phyloP scores from a whole-genome alignment of 169 alveolate genomes.

The Plasmodium yoelii region DNA sequence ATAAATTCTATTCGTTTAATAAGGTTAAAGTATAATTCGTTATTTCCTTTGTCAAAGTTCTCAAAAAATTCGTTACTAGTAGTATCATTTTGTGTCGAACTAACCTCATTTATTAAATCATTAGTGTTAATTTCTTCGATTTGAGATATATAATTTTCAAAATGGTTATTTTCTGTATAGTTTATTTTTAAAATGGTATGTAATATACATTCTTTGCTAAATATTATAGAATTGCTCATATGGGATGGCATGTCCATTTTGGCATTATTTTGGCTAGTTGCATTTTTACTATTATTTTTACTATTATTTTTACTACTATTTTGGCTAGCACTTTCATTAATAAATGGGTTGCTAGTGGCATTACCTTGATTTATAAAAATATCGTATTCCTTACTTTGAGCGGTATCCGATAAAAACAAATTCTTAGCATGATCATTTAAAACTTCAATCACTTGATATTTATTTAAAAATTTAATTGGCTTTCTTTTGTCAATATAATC shows the following conservation, averaged over 20 bases:
- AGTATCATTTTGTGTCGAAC: too few species aligned
- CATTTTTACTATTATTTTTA: too few species aligned
- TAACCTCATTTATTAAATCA: too few species aligned
- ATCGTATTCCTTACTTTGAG: neutral
- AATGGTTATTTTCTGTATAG: neutral
- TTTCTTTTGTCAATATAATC: neutral
- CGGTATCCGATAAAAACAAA: neutral
- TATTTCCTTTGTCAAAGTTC: neutral
- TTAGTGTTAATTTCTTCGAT: too few species aligned
- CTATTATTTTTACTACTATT: too few species aligned
- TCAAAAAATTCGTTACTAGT: neutral
- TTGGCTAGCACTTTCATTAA: neutral
- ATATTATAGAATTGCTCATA: neutral
- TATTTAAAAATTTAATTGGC: constrained; percentile 15
- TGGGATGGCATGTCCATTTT: neutral
- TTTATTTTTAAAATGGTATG: neutral
- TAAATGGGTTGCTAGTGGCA: too few species aligned
- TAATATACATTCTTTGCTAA: neutral
- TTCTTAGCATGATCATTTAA: neutral
- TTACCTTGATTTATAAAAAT: neutral
- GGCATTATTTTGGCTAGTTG: too few species aligned
- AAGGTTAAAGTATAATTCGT: neutral
- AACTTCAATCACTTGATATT: neutral
- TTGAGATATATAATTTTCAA: neutral
- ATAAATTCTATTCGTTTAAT: constrained; percentile 25